A percentile compares a stretch with the other conserved stretches of the same genome.
These are phyloP conservation scores for Starmera pachycereana DNA, from an alignment of 805 yeast species.

Conservation along the genomic window DNA sequence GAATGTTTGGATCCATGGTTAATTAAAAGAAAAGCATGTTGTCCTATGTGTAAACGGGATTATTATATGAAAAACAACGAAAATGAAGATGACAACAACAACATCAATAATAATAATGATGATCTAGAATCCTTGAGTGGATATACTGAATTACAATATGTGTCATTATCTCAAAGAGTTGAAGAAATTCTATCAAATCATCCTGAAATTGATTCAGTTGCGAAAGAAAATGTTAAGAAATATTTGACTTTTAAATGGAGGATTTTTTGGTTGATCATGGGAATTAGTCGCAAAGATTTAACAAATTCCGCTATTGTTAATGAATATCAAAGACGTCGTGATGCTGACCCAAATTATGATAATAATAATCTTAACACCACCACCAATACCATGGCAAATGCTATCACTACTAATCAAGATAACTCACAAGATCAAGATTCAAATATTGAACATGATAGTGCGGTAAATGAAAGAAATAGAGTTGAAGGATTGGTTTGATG, in stretches of 20 bases:
- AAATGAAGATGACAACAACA: slow-evolving; percentile 6
- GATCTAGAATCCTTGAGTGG: slow-evolving; percentile 7
- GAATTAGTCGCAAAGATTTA: slow-evolving; percentile 36
- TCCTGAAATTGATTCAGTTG: slow-evolving; percentile 34
- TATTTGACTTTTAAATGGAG: slow-evolving; percentile 22
- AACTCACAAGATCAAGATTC: background rate
- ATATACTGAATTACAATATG: slow-evolving; percentile 22
- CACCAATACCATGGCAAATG: no score
- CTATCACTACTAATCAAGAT: no score
- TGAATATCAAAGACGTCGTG: slow-evolving; percentile 21
- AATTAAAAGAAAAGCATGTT: slow-evolving; percentile 61
- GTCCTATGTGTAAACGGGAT: slow-evolving; percentile 76
- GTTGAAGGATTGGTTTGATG: slow-evolving; percentile 8
- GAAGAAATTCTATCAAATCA: slow-evolving; percentile 30
- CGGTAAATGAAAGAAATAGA: slow-evolving; percentile 3
- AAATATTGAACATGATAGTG: background rate
- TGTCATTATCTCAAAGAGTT: slow-evolving; percentile 34
- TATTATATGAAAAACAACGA: slow-evolving; percentile 28
- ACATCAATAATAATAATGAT: slow-evolving; percentile 19
- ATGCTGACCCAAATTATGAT: background rate
- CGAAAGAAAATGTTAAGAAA: slow-evolving; percentile 26
- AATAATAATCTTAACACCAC: background rate
- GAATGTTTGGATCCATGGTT: slow-evolving; percentile 80
- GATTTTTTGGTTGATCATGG: slow-evolving; percentile 48
- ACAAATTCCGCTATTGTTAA: slow-evolving; percentile 40